Percentiles rank a stretch among this genome's conserved stretches.
These are phyloP conservation scores for Trichoderma breve DNA, from an alignment of 2,329 filamentous ascomycete species.

Conservation along the genomic window DNA sequence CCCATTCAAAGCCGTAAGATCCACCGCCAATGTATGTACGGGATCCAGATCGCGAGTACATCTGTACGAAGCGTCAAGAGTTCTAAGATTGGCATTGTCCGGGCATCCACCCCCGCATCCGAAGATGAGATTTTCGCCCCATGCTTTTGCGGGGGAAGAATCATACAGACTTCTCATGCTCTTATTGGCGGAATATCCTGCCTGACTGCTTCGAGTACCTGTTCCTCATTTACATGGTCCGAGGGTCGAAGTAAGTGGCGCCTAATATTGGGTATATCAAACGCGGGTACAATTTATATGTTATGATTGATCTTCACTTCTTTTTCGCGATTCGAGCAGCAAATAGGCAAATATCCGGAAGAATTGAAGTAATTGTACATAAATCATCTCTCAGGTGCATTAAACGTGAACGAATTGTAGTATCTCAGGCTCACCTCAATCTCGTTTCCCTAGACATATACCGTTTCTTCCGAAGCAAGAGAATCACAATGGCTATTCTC, in stretches of 20 bases:
- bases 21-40: not conserved
- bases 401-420: no score
- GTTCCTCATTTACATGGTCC: not conserved
- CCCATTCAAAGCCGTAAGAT: not conserved
- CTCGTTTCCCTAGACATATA: not conserved
- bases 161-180: not conserved
- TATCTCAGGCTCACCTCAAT: not conserved
- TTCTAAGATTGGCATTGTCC: not conserved
- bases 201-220: not conserved
- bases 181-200: not conserved
- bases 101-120: not conserved
- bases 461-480: no score
- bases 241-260: not conserved
- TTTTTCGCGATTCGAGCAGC: not conserved
- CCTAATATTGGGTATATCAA: not conserved
- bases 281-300: not conserved
- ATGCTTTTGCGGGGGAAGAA: not conserved
- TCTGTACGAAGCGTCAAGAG: not conserved
- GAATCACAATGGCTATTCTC: not conserved
- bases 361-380: not conserved
- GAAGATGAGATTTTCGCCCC: not conserved
- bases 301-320: not conserved
- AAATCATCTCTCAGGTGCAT: not conserved
- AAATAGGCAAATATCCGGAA: constrained; percentile 4
- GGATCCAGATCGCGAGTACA: not conserved